Evolutionary conservation across 257 asterid species (phyloP).

Genomic region (Fraxinus cuspidata): DNA sequence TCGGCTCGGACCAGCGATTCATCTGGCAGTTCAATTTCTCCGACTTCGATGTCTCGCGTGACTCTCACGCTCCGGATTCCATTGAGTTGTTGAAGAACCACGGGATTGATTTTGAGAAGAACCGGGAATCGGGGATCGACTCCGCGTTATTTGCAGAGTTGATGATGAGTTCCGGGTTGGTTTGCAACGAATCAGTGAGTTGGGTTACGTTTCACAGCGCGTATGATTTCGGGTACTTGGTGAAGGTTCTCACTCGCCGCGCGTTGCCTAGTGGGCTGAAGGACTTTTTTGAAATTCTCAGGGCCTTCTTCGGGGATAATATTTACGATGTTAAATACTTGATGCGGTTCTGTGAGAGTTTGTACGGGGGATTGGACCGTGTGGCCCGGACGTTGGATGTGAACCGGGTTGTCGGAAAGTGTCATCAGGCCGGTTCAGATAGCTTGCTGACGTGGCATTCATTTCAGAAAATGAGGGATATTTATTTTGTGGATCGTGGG

Average conservation of each 20-base stretch:
- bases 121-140: constrained; percentile 36
- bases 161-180: constrained; percentile 51
- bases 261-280: constrained; percentile 31
- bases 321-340: constrained; percentile 47
- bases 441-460: constrained; percentile 62
- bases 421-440: constrained; percentile 66
- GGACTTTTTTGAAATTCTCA: constrained; percentile 32
- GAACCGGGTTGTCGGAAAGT: constrained; percentile 47
- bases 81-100: constrained; percentile 39
- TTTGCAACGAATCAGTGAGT: constrained; percentile 45
- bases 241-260: constrained; percentile 53
- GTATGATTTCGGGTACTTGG: constrained; percentile 54
- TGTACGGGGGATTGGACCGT: constrained; percentile 52
- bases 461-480: constrained; percentile 42
- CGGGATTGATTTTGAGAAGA: constrained; percentile 51
- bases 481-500: constrained; percentile 33
- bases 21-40: constrained; percentile 67
- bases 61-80: constrained; percentile 45
- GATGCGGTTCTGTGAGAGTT: constrained; percentile 41
- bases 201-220: constrained; percentile 60
- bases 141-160: constrained; percentile 48
- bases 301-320: constrained; percentile 38
- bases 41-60: constrained; percentile 51
- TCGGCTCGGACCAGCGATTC: constrained; percentile 42
- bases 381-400: constrained; percentile 38